Evolutionary conservation across 257 asterid genomes (phyloP).

Genomic region (Haberlea rhodopensis): DNA sequence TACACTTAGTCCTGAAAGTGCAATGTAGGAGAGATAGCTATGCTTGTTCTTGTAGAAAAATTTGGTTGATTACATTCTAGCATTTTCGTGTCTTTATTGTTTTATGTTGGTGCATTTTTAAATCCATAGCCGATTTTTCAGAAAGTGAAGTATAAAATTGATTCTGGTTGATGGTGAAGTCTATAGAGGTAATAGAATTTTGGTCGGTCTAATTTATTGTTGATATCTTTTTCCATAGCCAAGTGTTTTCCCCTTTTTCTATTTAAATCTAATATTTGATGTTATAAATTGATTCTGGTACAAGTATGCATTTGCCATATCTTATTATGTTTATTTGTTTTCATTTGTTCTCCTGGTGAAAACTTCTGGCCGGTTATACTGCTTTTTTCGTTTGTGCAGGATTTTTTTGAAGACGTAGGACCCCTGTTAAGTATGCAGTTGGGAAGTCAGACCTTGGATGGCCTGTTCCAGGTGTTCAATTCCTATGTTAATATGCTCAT

Average conservation of each 20-base stretch:
- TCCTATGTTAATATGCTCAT: constrained; percentile 78
- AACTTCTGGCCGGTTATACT: constrained; percentile 23
- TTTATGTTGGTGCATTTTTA: constrained; percentile 1
- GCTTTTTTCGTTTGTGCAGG: constrained; percentile 48
- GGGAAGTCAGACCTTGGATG: constrained; percentile 89
- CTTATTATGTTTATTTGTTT: background rate
- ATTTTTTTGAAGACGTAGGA: constrained; percentile 94
- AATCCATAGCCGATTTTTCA: background rate
- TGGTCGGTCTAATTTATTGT: constrained; percentile 14
- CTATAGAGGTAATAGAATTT: constrained; percentile 1
- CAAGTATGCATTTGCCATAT: constrained; percentile 6
- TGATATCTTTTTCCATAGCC: background rate
- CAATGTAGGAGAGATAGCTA: constrained; percentile 5
- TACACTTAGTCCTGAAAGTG: no score
- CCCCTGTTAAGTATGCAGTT: constrained; percentile 93
- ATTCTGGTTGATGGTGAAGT: constrained; percentile 11
- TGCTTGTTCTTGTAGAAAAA: constrained; percentile 13
- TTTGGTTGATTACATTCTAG: constrained; percentile 7
- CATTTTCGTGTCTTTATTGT: background rate
- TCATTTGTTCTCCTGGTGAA: constrained; percentile 9
- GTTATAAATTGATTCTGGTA: constrained; percentile 8
- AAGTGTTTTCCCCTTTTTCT: constrained; percentile 9
- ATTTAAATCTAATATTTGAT: constrained; percentile 10
- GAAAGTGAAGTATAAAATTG: background rate
- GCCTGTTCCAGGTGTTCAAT: constrained; percentile 86